Conservation (phyloP, 2,329 filamentous ascomycete species). For the Fusarium graminum region DNA sequence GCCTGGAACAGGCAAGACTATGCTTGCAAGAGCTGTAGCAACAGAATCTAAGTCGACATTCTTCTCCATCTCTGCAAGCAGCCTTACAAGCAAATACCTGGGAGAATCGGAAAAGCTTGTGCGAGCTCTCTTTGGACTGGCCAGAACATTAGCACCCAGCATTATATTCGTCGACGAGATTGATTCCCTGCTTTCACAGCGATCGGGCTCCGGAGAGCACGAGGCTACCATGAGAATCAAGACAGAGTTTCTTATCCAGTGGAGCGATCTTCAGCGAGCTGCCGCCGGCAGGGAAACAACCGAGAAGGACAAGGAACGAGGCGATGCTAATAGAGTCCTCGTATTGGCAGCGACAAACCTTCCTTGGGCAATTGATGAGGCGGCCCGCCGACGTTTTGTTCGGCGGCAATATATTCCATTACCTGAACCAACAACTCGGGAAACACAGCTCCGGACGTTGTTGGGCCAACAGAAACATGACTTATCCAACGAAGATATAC, state of each 20-base stretch:
- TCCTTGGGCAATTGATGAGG: constrained; percentile 98
- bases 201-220: constrained; percentile 87
- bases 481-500: constrained; percentile 78
- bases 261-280: constrained; percentile 92
- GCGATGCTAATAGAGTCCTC: constrained; percentile 88
- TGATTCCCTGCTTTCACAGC: constrained; percentile 88
- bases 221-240: constrained; percentile 95
- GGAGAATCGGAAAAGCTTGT: constrained; percentile 98
- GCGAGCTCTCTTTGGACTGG: constrained; percentile 88
- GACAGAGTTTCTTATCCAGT: constrained; percentile 97
- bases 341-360: constrained; percentile 96
- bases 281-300: constrained; percentile 84
- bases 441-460: constrained; percentile 81
- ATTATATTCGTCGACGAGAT: constrained; percentile 99
- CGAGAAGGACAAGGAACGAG: constrained; percentile 75
- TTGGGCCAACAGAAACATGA: constrained; percentile 89
- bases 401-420: constrained; percentile 95
- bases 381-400: constrained; percentile 89
- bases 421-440: constrained; percentile 85
- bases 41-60: constrained; percentile 96
- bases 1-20: constrained; percentile 98
- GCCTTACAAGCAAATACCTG: constrained; percentile 93
- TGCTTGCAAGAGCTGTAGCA: constrained; percentile 91
- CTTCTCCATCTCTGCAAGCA: constrained; percentile 96
- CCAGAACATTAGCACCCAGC: constrained; percentile 87